Evolutionary conservation across 1,284 basidiomycete species (phyloP), one percentile per base, ranked within the genome.

Genomic region (Moesziomyces sp.): DNA sequence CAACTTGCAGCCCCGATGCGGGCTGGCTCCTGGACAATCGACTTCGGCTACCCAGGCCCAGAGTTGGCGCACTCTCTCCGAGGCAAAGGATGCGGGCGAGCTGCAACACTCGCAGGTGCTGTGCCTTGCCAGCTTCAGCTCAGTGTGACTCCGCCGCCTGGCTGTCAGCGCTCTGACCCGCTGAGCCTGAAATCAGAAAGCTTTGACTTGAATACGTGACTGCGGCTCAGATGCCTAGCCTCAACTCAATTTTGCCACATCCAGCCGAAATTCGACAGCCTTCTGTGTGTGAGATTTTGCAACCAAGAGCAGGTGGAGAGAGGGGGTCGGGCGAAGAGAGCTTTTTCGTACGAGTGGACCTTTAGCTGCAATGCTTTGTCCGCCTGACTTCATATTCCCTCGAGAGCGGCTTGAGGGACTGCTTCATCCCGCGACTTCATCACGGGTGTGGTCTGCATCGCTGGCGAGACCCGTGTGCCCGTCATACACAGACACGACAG

Each of bases 231-330:
- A 50, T 26, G 30, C 14, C 18, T 21, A 13, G 42, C 13, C 43
- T 24, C 33, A 23, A 13, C 30, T 38, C 3, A 51, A 54, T 57
- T 45, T 66, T 28, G 63, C 53, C 58, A 67, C 64, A 52, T 43
- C 52, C 19, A 19, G 10, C 43, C 33, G 18, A 49, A 48, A 46
- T 59, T 60, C 53, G 58, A 46, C 48, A 40, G 24, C 33, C 40
- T 57, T 55, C 58, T 13, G n/a, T 28, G 10, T 57, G 64, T 67
- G 33, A 67, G 64, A 67, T 67, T 57, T 21, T 18, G 9, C 3
- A 23, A 19, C 14, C 28, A 10, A 18, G 4, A 16, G 24, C 23
- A 30, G n/a, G 38, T 40, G 38, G 38, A 40, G 38, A n/a, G 2
- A 3, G 13, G 26, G 6, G 24, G 11, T 10, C 35, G 5, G 35